These are phyloP conservation scores for Verbascum thapsus DNA, from an alignment of 257 asterid genomes.

Conservation along the genomic window DNA sequence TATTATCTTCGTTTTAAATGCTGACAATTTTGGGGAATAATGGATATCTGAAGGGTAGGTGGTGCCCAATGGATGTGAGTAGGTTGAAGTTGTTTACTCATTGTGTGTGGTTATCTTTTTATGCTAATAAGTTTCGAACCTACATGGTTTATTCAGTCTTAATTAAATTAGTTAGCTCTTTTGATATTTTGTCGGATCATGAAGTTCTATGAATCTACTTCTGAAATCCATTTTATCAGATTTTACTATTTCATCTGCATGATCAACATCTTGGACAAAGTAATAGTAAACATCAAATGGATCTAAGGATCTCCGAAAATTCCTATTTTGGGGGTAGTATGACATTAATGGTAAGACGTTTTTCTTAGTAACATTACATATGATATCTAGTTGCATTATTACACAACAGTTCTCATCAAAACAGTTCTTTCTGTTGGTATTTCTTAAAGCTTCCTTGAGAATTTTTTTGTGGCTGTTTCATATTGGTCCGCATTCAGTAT, in stretches of 20 bases:
- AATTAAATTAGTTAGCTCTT: neutral
- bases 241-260: conserved; percentile 7
- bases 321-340: neutral
- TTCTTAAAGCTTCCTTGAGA: neutral
- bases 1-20: neutral
- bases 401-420: neutral
- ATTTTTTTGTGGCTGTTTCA: neutral
- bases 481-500: neutral
- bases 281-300: neutral
- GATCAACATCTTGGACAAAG: neutral
- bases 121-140: neutral
- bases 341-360: neutral
- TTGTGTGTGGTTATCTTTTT: neutral
- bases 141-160: conserved; percentile 5
- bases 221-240: neutral
- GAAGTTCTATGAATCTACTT: conserved; percentile 4
- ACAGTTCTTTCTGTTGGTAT: neutral
- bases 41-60: neutral
- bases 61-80: neutral
- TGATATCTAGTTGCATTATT: neutral
- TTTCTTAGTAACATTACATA: conserved; percentile 7
- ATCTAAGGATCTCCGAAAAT: conserved; percentile 12
- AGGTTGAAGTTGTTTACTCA: neutral
- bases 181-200: neutral
- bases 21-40: neutral